phyloP scores from a whole-genome alignment of 305 asterid species.

The Fraxinus baroniana region DNA sequence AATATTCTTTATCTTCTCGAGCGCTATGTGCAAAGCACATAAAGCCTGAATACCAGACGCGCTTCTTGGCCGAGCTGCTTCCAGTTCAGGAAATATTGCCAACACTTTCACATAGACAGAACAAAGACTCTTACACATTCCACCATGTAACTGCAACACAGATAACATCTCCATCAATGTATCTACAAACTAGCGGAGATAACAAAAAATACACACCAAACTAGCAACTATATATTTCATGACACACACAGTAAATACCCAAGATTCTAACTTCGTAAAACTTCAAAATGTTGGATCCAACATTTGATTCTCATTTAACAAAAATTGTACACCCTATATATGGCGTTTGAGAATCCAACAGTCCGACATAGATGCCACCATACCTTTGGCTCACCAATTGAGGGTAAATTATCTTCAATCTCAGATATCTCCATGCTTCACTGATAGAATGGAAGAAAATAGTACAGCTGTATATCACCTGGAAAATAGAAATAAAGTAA shows the following conservation, averaged over 20 bases:
- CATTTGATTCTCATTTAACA: neutral
- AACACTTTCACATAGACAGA: constrained; percentile 70
- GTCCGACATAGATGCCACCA: neutral
- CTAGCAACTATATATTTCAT: neutral
- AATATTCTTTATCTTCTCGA: constrained; percentile 90
- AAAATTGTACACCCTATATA: neutral
- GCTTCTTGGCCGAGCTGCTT: constrained; percentile 96
- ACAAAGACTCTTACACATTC: constrained; percentile 87
- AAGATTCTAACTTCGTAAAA: neutral
- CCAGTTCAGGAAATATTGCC: constrained; percentile 87
- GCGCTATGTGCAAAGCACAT: constrained; percentile 95
- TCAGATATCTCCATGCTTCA: constrained; percentile 69
- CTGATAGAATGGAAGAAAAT: constrained; percentile 4
- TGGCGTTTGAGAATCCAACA: neutral
- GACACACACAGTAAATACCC: neutral
- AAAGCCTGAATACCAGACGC: constrained; percentile 98
- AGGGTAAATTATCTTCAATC: constrained; percentile 70
- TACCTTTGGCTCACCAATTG: constrained; percentile 98
- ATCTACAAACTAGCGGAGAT: neutral
- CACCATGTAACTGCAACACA: constrained; percentile 81
- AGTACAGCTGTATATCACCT: constrained; percentile 14
- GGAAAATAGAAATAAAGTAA: neutral
- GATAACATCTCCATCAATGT: constrained; percentile 25
- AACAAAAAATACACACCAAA: constrained; percentile 2
- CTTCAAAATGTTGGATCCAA: neutral